A percentile compares a stretch with the other conserved stretches of the same genome.
Evolutionary conservation across 805 yeast genomes (phyloP).

Genomic region (Debaryomyces tyrocola): DNA sequence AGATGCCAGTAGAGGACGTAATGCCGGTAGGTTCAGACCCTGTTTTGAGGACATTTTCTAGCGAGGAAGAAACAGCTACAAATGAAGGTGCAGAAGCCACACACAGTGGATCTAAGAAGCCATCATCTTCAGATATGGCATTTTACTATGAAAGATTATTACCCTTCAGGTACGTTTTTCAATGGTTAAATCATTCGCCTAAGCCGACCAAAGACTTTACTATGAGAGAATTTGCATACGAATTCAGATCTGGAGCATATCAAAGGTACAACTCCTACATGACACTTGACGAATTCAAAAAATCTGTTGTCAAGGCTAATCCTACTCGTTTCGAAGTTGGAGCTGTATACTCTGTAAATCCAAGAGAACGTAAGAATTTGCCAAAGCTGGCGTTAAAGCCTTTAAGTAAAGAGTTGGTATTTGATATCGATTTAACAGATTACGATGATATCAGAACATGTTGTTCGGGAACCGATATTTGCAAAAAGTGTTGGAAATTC

Average conservation of each 20-base stretch:
- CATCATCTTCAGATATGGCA: slow-evolving; percentile 63
- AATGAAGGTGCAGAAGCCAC: not conserved
- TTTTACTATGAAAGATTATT: slow-evolving; percentile 68
- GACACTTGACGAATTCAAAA: slow-evolving; percentile 68
- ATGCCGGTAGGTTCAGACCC: not conserved
- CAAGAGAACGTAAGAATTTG: slow-evolving; percentile 77
- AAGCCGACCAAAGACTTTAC: slow-evolving; percentile 74
- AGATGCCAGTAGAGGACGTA: not conserved
- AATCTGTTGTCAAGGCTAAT: slow-evolving; percentile 66
- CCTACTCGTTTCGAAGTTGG: slow-evolving; percentile 96
- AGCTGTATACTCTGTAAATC: slow-evolving; percentile 84
- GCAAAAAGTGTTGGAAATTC: slow-evolving; percentile 91
- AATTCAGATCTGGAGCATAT: slow-evolving; percentile 82
- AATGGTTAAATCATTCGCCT: slow-evolving; percentile 87
- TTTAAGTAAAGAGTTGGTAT: slow-evolving; percentile 79
- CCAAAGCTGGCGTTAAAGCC: slow-evolving; percentile 81
- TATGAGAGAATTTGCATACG: slow-evolving; percentile 92
- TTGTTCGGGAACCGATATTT: slow-evolving; percentile 81
- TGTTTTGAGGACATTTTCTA: not conserved
- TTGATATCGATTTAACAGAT: slow-evolving; percentile 97
- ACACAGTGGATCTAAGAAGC: slow-evolving; percentile 13
- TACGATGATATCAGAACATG: slow-evolving; percentile 93
- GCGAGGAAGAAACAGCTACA: not conserved
- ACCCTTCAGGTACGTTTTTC: slow-evolving; percentile 78
- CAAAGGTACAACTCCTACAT: slow-evolving; percentile 82